Evolutionary conservation across 352 stramenopile species (phyloP).

Genomic region (Phytophthora pisi): DNA sequence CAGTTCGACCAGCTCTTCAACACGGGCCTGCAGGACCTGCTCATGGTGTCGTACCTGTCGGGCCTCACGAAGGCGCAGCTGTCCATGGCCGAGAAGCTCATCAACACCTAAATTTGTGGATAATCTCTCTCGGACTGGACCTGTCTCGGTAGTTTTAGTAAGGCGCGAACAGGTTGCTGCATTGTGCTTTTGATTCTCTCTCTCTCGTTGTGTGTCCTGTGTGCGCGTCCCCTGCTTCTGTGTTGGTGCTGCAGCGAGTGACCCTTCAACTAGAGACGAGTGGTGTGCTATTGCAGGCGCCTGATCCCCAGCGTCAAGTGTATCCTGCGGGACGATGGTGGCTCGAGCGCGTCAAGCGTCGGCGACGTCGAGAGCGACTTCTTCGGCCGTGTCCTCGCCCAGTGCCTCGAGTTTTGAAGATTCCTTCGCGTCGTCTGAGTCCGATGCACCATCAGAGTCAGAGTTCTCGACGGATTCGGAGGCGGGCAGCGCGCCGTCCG

Average conservation of each 20-base stretch:
- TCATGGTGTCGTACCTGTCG: conserved; percentile 98
- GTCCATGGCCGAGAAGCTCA: conserved; percentile 97
- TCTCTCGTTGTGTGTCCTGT: background rate
- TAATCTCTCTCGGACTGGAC: conserved; percentile 12
- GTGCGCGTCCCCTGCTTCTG: background rate
- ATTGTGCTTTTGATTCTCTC: conserved; percentile 27
- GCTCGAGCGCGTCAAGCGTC: conserved; percentile 4
- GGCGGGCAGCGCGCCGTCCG: background rate
- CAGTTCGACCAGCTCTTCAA: conserved; percentile 98
- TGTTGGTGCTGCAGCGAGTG: conserved; percentile 1
- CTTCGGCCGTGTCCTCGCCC: conserved; percentile 22
- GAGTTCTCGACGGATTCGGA: conserved; percentile 29
- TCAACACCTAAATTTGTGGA: conserved; percentile 75
- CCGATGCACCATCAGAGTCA: conserved; percentile 7
- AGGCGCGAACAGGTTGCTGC: conserved; percentile 32
- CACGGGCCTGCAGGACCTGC: conserved; percentile 96
- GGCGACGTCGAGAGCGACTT: conserved; percentile 5
- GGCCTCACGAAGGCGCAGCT: conserved; percentile 98
- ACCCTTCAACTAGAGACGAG: conserved; percentile 24
- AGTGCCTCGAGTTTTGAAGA: conserved; percentile 20
- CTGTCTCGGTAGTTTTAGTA: conserved; percentile 39
- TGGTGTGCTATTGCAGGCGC: conserved; percentile 15
- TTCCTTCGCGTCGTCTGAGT: conserved; percentile 20
- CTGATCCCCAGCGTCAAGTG: conserved; percentile 4
- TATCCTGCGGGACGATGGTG: conserved; percentile 5